phyloP scores from a whole-genome alignment of 2,329 filamentous ascomycete species.

The Exophiala xenobiotica region DNA sequence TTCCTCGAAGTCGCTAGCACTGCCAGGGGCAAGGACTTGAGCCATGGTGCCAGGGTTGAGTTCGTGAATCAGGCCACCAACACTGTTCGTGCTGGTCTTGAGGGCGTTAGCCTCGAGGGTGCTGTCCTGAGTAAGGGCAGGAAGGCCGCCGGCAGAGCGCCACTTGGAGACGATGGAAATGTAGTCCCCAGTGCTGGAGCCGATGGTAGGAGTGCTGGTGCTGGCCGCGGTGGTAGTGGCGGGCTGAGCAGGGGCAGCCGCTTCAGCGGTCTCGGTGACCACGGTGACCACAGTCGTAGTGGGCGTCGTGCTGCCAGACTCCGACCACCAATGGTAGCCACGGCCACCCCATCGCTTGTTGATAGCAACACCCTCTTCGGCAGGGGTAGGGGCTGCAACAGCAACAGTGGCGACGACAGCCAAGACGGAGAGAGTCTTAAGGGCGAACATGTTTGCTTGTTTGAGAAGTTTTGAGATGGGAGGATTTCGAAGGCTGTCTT shows the following conservation, averaged over 20 bases:
- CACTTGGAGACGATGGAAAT: conserved; percentile 25
- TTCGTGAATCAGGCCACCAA: conserved; percentile 25
- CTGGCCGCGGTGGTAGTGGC: conserved; percentile 39
- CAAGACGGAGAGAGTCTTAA: conserved; percentile 34
- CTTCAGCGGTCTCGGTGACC: conserved; percentile 1
- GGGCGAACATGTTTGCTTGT: conserved; percentile 24
- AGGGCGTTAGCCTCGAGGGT: conserved; percentile 28
- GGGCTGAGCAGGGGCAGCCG: conserved; percentile 52
- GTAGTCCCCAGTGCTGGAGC: conserved; percentile 16
- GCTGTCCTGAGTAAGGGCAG: conserved; percentile 21
- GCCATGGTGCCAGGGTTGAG: conserved; percentile 30
- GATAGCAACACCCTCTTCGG: conserved; percentile 9
- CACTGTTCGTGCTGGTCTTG: conserved; percentile 26
- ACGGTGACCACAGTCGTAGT: conserved; percentile 19
- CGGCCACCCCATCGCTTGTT: conserved; percentile 15
- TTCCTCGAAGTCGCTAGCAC: conserved; percentile 26
- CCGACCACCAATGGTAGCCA: conserved; percentile 15
- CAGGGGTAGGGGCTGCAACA: conserved; percentile 33
- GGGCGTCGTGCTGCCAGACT: conserved; percentile 4
- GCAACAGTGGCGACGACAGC: conserved; percentile 31
- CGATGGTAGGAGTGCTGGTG: background rate
- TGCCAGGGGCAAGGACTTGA: conserved; percentile 30
- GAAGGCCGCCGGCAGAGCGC: conserved; percentile 23
- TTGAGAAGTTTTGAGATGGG: conserved; percentile 2
- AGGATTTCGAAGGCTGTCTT: background rate